Conservation (phyloP, 2,329 filamentous ascomycete genomes). For the Penicillium sp. region DNA sequence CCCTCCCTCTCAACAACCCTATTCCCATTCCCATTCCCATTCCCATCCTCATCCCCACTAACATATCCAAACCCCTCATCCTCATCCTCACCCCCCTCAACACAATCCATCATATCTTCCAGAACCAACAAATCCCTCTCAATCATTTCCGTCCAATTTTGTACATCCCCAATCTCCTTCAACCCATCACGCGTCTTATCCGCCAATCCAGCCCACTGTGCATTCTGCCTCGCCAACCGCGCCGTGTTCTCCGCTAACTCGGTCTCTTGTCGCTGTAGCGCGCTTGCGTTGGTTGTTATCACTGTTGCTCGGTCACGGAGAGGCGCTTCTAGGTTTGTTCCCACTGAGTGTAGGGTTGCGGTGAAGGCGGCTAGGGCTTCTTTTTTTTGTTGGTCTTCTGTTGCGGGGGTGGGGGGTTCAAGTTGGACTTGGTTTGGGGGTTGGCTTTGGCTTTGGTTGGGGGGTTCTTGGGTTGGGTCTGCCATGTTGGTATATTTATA, state of each 20-base stretch:
- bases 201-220: slow-evolving; percentile 58
- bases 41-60: slow-evolving; percentile 16
- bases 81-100: slow-evolving; percentile 36
- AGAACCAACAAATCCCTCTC: slow-evolving; percentile 52
- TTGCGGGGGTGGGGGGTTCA: slow-evolving; percentile 13
- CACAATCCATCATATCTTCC: slow-evolving; percentile 47
- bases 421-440: no score
- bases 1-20: slow-evolving; percentile 5
- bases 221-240: slow-evolving; percentile 56
- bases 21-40: slow-evolving; percentile 15
- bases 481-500: not conserved
- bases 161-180: slow-evolving; percentile 67
- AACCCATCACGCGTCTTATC: slow-evolving; percentile 60
- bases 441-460: slow-evolving; percentile 1
- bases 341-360: slow-evolving; percentile 48
- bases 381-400: slow-evolving; percentile 37
- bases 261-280: slow-evolving; percentile 60
- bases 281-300: slow-evolving; percentile 60
- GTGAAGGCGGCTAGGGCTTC: slow-evolving; percentile 51
- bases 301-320: slow-evolving; percentile 59
- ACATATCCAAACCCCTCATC: slow-evolving; percentile 16
- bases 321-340: slow-evolving; percentile 56
- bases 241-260: slow-evolving; percentile 56
- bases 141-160: slow-evolving; percentile 68
- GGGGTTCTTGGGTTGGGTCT: slow-evolving; percentile 4